phyloP scores from a whole-genome alignment of 1,139 yeast species.

The Geotrichum restrictum region DNA sequence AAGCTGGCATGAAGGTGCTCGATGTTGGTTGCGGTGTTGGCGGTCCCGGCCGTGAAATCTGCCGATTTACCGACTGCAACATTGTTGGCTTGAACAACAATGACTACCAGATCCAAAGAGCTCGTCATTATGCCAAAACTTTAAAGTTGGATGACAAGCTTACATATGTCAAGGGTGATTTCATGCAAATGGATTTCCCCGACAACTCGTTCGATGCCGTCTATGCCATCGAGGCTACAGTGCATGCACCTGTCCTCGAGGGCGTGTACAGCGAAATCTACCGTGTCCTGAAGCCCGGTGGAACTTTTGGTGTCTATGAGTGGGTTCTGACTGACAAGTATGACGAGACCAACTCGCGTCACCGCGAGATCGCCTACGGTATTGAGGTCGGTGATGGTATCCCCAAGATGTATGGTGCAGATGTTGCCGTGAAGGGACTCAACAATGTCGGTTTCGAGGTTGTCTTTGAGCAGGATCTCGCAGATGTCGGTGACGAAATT shows the following conservation, averaged over 20 bases:
- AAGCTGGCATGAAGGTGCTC: slow-evolving; percentile 77
- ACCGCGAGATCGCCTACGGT: slow-evolving; percentile 93
- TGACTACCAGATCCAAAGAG: slow-evolving; percentile 91
- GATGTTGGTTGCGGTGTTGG: slow-evolving; percentile 99
- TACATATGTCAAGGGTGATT: slow-evolving; percentile 91
- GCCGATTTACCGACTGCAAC: slow-evolving; percentile 82
- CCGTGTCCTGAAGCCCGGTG: slow-evolving; percentile 96
- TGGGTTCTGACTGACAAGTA: slow-evolving; percentile 97
- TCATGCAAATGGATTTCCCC: slow-evolving; percentile 98
- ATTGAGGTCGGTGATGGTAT: slow-evolving; percentile 98
- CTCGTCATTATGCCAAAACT: slow-evolving; percentile 70
- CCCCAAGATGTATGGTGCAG: slow-evolving; percentile 87
- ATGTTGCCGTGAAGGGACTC: slow-evolving; percentile 85
- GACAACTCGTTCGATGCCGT: slow-evolving; percentile 90
- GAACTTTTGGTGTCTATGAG: slow-evolving; percentile 94
- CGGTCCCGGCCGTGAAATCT: slow-evolving; percentile 96
- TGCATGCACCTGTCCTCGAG: slow-evolving; percentile 93
- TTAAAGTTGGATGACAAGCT: slow-evolving; percentile 67
- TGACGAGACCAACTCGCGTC: slow-evolving; percentile 82
- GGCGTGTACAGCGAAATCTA: slow-evolving; percentile 94
- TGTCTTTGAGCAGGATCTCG: slow-evolving; percentile 72
- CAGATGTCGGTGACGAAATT: slow-evolving; percentile 72
- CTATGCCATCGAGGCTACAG: slow-evolving; percentile 97
- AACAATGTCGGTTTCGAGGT: slow-evolving; percentile 83
- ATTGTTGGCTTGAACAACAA: slow-evolving; percentile 92